phyloP scores from a whole-genome alignment of 2,329 filamentous ascomycete species.

The Fusarium acutatum region DNA sequence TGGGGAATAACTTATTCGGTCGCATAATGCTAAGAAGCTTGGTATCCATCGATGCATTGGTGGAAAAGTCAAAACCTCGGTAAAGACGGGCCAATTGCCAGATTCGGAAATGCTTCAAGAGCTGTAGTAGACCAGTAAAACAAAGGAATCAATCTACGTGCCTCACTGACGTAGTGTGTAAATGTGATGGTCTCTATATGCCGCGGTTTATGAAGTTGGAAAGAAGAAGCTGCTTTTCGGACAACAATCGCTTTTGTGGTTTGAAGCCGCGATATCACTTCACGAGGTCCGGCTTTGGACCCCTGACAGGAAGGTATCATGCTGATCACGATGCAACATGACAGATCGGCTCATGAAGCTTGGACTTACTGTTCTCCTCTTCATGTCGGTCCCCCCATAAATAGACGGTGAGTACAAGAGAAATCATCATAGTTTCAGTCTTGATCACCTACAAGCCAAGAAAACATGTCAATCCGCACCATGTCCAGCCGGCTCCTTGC shows the following conservation, averaged over 20 bases:
- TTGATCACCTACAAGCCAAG: neutral
- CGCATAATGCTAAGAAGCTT: neutral
- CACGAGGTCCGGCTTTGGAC: neutral
- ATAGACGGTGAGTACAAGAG: neutral
- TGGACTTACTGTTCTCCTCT: neutral
- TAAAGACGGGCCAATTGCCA: slow-evolving; percentile 12
- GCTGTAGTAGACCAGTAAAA: neutral
- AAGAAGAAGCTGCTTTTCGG: slow-evolving; percentile 3
- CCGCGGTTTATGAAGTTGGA: neutral
- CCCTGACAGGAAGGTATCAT: slow-evolving; percentile 8
- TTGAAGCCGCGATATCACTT: neutral
- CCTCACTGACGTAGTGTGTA: neutral
- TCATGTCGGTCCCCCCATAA: neutral
- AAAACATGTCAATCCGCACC: slow-evolving; percentile 1
- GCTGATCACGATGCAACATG: slow-evolving; percentile 16
- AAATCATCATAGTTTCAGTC: neutral
- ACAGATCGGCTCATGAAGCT: neutral
- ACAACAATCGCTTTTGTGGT: neutral
- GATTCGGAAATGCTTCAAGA: neutral
- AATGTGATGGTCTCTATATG: neutral
- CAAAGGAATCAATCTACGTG: neutral
- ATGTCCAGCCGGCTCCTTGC: slow-evolving; percentile 10
- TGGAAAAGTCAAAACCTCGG: slow-evolving; percentile 14
- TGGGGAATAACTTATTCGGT: slow-evolving; percentile 13
- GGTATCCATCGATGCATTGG: neutral